Base-by-base conservation (phyloP, 1,139 yeast genomes). In the Nakaseomyces uthaithaninus region DNA sequence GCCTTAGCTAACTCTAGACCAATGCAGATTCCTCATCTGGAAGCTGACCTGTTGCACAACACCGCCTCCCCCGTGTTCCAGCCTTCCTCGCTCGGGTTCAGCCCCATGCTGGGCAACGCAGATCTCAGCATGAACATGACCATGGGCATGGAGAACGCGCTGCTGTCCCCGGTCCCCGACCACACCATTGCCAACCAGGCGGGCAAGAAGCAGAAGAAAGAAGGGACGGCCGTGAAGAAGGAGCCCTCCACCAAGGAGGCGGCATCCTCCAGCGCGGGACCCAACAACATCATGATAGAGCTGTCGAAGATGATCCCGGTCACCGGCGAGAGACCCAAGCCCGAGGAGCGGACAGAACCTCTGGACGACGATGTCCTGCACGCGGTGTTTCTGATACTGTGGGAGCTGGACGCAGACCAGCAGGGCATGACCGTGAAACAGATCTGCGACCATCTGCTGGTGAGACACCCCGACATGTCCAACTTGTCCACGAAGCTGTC, bases 341-440 rank as follows among this genome's bases (percentile, higher is more conserved):
- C 93, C 3, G 71, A 69, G 26, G 77, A 77, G 49, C 76, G 75
- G 51, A 67, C 67, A 43, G 71, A 79, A 43, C 73, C 84, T 3
- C 65, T 82, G 50, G 87, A 81, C 52, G 94, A 82, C 60, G 81
- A 78, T 50, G 91, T 82, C 7, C 65, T 82, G 42, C 77, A 67
- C 58, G 87, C 87, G 4, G 83, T 82, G 41, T 81, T 82, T 55
- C 71, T 76, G 41, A 80, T 82, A 38, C 63, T 82, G 45, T 80
- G 66, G 59, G 87, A 80, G 46, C 67, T 72, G 49, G 93, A 82
- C 56, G 66, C 80, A 2, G 71, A 70, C 39, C 80, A 83, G 38
- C 68, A 69, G 45, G 94, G 94, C 45, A 80, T 83, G 86, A 83
- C 93, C 12, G 94, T 83, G 19, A 82, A 82, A 55, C 93, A 82